A percentile compares a stretch with the other conserved stretches of the same genome.
Conservation (phyloP, 2,329 filamentous ascomycete species). For the Sarocladium brachiariae region DNA sequence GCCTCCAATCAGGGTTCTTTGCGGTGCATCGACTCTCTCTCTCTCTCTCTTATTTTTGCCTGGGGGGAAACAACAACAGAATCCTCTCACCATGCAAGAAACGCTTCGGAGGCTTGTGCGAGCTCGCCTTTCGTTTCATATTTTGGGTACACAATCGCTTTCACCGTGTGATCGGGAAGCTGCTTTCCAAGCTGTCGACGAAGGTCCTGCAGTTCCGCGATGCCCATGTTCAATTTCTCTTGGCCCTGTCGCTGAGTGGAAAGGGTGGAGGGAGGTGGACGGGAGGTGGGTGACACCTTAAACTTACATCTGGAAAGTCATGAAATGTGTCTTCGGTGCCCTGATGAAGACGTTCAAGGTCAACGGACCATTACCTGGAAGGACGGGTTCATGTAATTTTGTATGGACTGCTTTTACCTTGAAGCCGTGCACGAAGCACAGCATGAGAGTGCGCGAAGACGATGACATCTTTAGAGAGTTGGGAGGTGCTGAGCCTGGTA, state of each 20-base stretch:
- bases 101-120: conserved; percentile 36
- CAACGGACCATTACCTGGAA: too few relatives aligned
- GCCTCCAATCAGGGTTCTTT: too few relatives aligned
- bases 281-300: too few relatives aligned
- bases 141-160: conserved; percentile 59
- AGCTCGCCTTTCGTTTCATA: conserved; percentile 69
- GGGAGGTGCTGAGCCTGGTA: too few relatives aligned
- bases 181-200: conserved; percentile 50
- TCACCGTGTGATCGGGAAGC: conserved; percentile 53
- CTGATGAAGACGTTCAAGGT: too few relatives aligned
- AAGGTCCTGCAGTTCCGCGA: conserved; percentile 38
- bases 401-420: too few relatives aligned
- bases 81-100: conserved; percentile 37
- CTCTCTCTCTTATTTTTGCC: too few relatives aligned
- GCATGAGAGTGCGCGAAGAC: conserved; percentile 54
- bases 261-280: too few relatives aligned
- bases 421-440: conserved; percentile 73
- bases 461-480: conserved; percentile 28
- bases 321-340: conserved; percentile 64
- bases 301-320: conserved; percentile 50
- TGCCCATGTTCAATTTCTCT: conserved; percentile 15
- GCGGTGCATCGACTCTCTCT: too few relatives aligned
- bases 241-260: too few relatives aligned
- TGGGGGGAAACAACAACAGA: background rate
- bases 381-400: too few relatives aligned